Conservation (phyloP, 2,329 filamentous ascomycete genomes). For the Penicillium sp. region DNA sequence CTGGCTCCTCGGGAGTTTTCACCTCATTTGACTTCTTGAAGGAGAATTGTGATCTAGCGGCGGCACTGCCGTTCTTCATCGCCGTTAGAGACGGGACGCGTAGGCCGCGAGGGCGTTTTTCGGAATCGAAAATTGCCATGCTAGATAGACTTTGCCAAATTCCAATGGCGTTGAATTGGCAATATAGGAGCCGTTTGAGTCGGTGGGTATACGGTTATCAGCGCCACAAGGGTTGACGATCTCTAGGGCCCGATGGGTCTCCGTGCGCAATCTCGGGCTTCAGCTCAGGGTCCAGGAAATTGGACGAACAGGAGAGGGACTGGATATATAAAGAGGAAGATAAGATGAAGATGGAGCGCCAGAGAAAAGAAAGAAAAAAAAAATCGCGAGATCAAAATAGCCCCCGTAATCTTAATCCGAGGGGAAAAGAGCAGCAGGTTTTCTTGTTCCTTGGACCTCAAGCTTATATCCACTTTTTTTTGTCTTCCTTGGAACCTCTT, state of each 20-base stretch:
- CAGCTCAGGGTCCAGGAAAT: neutral
- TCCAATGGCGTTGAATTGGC: constrained; percentile 1
- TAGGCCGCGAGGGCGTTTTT: constrained; percentile 34
- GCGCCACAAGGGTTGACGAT: constrained; percentile 10
- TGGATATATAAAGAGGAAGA: neutral
- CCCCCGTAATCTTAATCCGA: constrained; percentile 16
- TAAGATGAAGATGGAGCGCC: neutral
- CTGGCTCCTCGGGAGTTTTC: constrained; percentile 7
- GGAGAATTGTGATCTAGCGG: constrained; percentile 26
- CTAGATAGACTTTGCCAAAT: neutral
- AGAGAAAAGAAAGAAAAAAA: neutral
- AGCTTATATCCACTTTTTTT: constrained; percentile 10
- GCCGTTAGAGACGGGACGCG: constrained; percentile 35
- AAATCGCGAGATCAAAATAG: neutral
- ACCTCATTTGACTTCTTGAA: constrained; percentile 23
- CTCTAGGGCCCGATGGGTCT: constrained; percentile 6
- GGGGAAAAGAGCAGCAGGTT: constrained; percentile 13
- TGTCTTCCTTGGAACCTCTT: constrained; percentile 4
- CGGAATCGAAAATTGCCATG: constrained; percentile 38
- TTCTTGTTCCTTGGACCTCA: constrained; percentile 6
- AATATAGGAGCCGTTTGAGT: neutral
- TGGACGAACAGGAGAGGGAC: neutral
- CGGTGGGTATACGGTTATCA: constrained; percentile 4
- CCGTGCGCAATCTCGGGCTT: constrained; percentile 2
- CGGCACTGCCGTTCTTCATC: constrained; percentile 23